Percentiles rank a stretch among this genome's conserved stretches.
Evolutionary conservation across 768 basidiomycete species (phyloP).

Genomic region (Pleurotus eryngii): DNA sequence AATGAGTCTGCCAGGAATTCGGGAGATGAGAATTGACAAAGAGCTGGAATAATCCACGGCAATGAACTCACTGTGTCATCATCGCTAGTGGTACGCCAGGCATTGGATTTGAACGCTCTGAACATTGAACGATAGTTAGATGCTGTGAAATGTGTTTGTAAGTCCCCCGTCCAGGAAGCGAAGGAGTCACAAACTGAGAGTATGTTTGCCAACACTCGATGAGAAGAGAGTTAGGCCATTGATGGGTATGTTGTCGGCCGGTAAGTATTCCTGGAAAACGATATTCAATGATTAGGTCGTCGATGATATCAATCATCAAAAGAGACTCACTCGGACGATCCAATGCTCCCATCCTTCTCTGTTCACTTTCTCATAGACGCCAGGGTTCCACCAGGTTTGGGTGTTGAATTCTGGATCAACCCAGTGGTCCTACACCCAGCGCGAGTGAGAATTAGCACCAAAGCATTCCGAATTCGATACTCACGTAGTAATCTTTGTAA

Average conservation of each 20-base stretch:
- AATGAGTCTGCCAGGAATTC: background rate
- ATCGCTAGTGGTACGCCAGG: background rate
- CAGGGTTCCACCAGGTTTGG: background rate
- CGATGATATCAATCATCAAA: no score
- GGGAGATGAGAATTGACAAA: no score
- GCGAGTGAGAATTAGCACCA: background rate
- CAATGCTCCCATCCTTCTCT: no score
- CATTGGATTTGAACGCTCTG: constrained; percentile 1
- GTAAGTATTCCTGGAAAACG: background rate
- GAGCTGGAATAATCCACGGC: no score
- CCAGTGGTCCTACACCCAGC: background rate
- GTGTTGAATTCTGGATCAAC: background rate
- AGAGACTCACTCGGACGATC: no score
- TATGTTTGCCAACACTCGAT: background rate
- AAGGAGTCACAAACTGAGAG: background rate
- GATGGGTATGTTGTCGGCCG: background rate
- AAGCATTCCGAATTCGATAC: background rate
- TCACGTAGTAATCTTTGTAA: constrained; percentile 1
- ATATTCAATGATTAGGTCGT: no score
- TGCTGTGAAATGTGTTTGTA: background rate
- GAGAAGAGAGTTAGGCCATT: background rate
- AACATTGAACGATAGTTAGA: background rate
- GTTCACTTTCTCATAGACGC: no score
- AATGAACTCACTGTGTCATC: background rate
- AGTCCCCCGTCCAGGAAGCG: no score